Percentiles rank a stretch among this genome's conserved stretches.
phyloP scores from a whole-genome alignment of 1,284 basidiomycete genomes.

The Taiwanofungus camphoratus region DNA sequence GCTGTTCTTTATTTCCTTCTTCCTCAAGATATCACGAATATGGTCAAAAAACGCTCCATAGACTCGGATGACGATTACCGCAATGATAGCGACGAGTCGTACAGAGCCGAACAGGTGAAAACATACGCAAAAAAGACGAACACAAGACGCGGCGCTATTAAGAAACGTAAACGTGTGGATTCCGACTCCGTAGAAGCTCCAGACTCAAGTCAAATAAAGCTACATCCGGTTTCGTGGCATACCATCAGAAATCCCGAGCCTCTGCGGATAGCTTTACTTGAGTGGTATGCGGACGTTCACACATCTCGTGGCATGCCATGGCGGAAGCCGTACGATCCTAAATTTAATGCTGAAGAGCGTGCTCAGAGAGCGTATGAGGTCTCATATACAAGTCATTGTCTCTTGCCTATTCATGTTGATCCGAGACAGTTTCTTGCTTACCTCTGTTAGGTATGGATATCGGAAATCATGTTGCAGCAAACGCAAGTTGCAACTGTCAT shows the following conservation, averaged over 20 bases:
- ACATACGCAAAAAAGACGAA: slow-evolving; percentile 6
- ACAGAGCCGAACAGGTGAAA: slow-evolving; percentile 12
- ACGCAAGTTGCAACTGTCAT: slow-evolving; percentile 90
- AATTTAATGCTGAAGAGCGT: slow-evolving; percentile 43
- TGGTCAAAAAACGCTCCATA: slow-evolving; percentile 20
- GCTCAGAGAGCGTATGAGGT: slow-evolving; percentile 81
- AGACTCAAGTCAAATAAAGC: slow-evolving; percentile 4
- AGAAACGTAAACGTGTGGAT: slow-evolving; percentile 9
- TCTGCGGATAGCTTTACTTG: slow-evolving; percentile 43
- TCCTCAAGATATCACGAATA: slow-evolving; percentile 1
- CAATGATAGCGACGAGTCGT: slow-evolving; percentile 14
- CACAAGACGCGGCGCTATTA: not conserved
- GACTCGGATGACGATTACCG: slow-evolving; percentile 11
- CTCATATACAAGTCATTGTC: slow-evolving; percentile 6
- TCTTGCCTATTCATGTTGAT: not conserved
- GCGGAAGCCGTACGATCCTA: slow-evolving; percentile 64
- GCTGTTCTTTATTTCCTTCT: not conserved
- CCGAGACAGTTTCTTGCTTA: not conserved
- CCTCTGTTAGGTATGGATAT: slow-evolving; percentile 71
- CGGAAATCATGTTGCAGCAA: slow-evolving; percentile 97
- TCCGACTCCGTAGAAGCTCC: slow-evolving; percentile 5
- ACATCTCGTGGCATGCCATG: slow-evolving; percentile 78
- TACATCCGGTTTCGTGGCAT: slow-evolving; percentile 32
- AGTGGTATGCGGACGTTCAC: slow-evolving; percentile 67
- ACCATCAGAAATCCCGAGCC: slow-evolving; percentile 30